Conservation (phyloP, 2,329 filamentous ascomycete species). For the Tolypocladium inflatum region DNA sequence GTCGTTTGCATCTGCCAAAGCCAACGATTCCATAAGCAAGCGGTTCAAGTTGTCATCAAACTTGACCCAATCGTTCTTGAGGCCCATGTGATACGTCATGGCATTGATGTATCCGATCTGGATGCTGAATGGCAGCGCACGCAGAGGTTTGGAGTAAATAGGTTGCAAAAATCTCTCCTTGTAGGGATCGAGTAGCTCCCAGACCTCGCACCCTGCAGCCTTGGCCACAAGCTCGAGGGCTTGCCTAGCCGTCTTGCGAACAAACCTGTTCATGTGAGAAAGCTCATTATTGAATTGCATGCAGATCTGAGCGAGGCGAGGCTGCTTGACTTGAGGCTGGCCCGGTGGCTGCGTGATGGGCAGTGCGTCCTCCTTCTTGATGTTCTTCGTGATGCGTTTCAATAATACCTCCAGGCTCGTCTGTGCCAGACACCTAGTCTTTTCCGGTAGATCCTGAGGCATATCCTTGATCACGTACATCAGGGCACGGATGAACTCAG, state of each 20-base stretch:
- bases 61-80: constrained; percentile 80
- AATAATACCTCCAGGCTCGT: constrained; percentile 74
- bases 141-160: constrained; percentile 90
- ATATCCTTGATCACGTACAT: constrained; percentile 98
- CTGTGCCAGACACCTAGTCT: constrained; percentile 75
- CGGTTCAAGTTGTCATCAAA: constrained; percentile 90
- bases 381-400: constrained; percentile 65
- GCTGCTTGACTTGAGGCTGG: constrained; percentile 36
- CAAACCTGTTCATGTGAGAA: constrained; percentile 91
- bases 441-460: constrained; percentile 85
- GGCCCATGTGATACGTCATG: constrained; percentile 85
- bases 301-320: constrained; percentile 67
- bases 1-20: constrained; percentile 88
- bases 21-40: constrained; percentile 85
- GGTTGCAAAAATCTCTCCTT: constrained; percentile 83
- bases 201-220: constrained; percentile 67
- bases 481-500: constrained; percentile 82
- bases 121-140: constrained; percentile 84
- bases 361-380: constrained; percentile 63
- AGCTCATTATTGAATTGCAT: constrained; percentile 80
- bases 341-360: constrained; percentile 27
- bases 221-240: constrained; percentile 75
- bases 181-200: constrained; percentile 81
- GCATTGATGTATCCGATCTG: constrained; percentile 99
- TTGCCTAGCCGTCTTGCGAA: constrained; percentile 76